Conservation (phyloP, 2,329 filamentous ascomycete genomes). For the Aspergillus sp. region DNA sequence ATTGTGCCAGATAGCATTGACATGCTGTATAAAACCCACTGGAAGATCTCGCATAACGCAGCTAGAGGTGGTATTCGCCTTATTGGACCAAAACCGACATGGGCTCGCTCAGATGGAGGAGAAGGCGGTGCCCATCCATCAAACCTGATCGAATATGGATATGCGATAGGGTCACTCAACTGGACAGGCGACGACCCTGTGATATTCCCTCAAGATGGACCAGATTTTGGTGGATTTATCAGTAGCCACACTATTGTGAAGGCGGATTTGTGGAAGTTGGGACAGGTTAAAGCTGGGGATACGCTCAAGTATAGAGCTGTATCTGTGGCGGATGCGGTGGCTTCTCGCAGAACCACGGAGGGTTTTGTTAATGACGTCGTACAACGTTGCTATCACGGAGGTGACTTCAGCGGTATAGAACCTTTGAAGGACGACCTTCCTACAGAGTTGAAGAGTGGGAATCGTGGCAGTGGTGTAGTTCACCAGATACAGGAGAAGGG, state of each 20-base stretch:
- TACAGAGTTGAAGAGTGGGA: constrained; percentile 12
- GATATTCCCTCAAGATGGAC: constrained; percentile 57
- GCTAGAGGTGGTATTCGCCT: constrained; percentile 58
- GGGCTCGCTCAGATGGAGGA: constrained; percentile 56
- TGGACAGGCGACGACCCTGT: constrained; percentile 59
- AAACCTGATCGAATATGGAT: constrained; percentile 58
- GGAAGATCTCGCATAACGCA: constrained; percentile 59
- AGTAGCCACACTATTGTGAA: constrained; percentile 53
- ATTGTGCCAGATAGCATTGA: constrained; percentile 49
- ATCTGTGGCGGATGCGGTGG: constrained; percentile 49
- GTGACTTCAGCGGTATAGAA: constrained; percentile 26
- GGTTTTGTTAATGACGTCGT: constrained; percentile 42
- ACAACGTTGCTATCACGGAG: constrained; percentile 30
- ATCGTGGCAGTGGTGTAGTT: constrained; percentile 26
- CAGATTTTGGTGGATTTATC: constrained; percentile 59
- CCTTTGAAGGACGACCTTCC: constrained; percentile 23
- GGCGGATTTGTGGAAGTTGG: constrained; percentile 58
- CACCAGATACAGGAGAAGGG: constrained; percentile 30
- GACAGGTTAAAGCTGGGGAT: constrained; percentile 58
- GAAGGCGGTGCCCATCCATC: constrained; percentile 60
- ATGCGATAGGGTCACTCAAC: constrained; percentile 54
- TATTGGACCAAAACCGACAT: constrained; percentile 54
- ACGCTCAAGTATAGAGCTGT: constrained; percentile 48
- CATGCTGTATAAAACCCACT: constrained; percentile 54
- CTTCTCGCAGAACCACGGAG: constrained; percentile 39